Base-by-base conservation (phyloP, 2,329 filamentous ascomycete species). In the Thelonectria olida region DNA sequence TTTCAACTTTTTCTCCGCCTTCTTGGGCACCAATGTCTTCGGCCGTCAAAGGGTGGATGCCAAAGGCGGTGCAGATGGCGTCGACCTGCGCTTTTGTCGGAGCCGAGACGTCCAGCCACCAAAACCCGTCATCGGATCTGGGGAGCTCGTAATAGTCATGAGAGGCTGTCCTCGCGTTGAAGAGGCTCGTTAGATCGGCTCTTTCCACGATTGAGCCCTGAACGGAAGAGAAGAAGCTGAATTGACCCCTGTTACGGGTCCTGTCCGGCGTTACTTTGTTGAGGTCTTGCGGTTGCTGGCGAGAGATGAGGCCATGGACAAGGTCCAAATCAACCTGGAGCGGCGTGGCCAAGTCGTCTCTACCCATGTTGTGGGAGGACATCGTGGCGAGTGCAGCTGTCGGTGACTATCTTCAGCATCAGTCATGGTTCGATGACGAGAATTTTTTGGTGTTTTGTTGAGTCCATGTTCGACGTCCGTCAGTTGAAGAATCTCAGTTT, bases 11-110 rank as follows among this genome's bases (percentile, higher is more conserved):
- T 80, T 99, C 96, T 44, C 96, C 93, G 12, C 94, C 91, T 79
- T 99, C 96, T 75, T 97, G 93, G 0, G 92, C 96, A 60, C 90
- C 90, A 69, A 99, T 97, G 82, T 99, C 96, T 78, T 99, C 96
- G 36, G 94, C 92, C 0, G 96, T 99, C 76, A 99, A 82, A 27
- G 95, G 95, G 78, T 99, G 96, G 55, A 98, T 92, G 10, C 92
- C 93, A 77, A 99, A 99, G 4, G 95, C 94, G 73, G 94, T 93
- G 82, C 93, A 97, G 64, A 99, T 90, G 27, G 90, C 90, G 36
- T 90, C 88, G 17, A 97, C 88, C 75, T 98, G 96, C 59, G 95
- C 93, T 73, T 94, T 92, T 1, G 90, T 94, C 2, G 95, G 93
- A 68, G 92, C 93, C 74, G 95, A 91, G 75, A 97, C 90, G 73